phyloP scores from a whole-genome alignment of 2,329 filamentous ascomycete genomes.

The Dothistroma septosporum region DNA sequence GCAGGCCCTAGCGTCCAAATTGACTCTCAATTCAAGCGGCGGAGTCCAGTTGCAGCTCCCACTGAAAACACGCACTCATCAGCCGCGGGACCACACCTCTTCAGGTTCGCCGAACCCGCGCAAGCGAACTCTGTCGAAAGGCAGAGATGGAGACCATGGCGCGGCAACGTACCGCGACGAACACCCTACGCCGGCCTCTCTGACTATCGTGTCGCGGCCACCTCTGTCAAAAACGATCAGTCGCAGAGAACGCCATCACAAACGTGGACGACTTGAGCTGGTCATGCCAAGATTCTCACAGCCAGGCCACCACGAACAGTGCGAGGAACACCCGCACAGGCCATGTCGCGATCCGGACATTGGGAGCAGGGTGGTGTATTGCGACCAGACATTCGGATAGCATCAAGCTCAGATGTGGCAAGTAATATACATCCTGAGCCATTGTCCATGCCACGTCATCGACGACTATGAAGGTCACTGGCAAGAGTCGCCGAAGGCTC shows the following conservation, averaged over 20 bases:
- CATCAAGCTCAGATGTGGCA: not conserved
- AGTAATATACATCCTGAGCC: not conserved
- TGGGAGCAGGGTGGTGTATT: not conserved
- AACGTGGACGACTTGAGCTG: not conserved
- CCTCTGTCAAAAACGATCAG: not conserved
- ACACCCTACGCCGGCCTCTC: not conserved
- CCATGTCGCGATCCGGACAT: not conserved
- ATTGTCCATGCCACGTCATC: not conserved
- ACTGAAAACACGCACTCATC: not conserved
- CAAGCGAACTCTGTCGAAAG: not conserved
- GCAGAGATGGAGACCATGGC: not conserved
- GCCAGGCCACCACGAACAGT: not conserved
- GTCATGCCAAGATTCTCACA: not conserved
- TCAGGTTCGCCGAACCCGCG: not conserved
- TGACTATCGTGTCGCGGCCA: not conserved
- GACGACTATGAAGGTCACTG: not conserved
- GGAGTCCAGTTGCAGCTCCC: not conserved
- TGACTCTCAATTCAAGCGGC: no score
- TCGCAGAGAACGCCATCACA: not conserved
- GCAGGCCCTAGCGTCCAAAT: no score
- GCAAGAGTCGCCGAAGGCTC: not conserved
- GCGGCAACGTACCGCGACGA: not conserved
- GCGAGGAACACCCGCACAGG: not conserved
- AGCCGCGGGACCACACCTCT: not conserved
- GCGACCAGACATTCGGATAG: not conserved